Conservation (phyloP, 2,329 filamentous ascomycete genomes). For the Penicillium griseofulvum region DNA sequence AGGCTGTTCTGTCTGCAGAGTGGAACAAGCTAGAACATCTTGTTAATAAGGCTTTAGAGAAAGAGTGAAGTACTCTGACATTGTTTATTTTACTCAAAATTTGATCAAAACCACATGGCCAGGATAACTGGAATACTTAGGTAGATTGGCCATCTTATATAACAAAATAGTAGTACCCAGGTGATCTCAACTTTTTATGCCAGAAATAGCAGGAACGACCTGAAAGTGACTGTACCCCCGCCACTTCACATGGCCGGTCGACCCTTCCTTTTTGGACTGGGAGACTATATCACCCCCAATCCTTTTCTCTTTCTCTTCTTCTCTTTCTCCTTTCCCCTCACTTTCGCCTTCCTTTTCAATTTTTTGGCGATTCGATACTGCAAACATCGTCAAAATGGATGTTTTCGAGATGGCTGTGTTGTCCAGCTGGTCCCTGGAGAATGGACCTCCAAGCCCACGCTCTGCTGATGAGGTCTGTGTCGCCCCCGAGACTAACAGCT, state of each 20-base stretch:
- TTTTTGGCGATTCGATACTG: neutral
- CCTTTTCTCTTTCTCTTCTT: neutral
- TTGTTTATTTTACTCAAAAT: neutral
- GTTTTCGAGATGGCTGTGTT: neutral
- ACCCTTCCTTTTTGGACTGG: neutral
- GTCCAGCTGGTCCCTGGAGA: neutral
- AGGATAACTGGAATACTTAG: neutral
- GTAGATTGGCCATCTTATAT: neutral
- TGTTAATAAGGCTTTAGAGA: slow-evolving; percentile 26
- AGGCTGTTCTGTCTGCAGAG: slow-evolving; percentile 36
- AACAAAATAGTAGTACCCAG: neutral
- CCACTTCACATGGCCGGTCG: neutral
- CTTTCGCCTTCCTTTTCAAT: neutral
- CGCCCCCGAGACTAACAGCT: neutral
- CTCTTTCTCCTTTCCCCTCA: neutral
- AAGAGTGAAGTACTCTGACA: slow-evolving; percentile 15
- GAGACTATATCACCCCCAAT: too few relatives aligned
- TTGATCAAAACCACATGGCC: neutral
- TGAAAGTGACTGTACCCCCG: neutral
- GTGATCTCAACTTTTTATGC: neutral
- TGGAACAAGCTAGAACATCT: slow-evolving; percentile 51
- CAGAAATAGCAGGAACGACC: neutral
- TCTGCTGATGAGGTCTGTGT: neutral
- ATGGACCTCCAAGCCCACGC: neutral
- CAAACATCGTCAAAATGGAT: neutral